Evolutionary conservation across 2,329 filamentous ascomycete species (phyloP), one percentile per base, ranked within the genome.

Genomic region (Xylariaceae sp.): DNA sequence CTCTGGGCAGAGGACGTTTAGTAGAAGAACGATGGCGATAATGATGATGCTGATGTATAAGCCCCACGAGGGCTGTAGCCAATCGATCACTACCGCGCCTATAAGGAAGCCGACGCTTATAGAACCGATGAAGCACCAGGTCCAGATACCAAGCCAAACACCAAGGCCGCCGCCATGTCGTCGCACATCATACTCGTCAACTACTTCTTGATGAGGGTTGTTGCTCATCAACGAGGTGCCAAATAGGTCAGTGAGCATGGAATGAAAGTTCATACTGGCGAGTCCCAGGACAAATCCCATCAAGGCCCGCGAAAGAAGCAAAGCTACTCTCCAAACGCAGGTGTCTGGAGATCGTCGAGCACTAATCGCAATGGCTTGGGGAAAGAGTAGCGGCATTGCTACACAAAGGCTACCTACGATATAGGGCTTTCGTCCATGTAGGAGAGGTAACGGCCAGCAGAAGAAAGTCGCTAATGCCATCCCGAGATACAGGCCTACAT

Each of bases 371-470:
- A 92, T 75, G 1, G 89, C 90, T 70, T 94, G 90, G 0, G 89
- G 89, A 54, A 92, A 90, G 31, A 92, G 81, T 0, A 93, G 77
- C 3, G 89, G 88, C 75, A 93, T 82, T 5, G 89, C 84, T 28
- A 92, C 69, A 2, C 85, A 82, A 49, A 93, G 79, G 17, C 89
- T 83, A 26, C 84, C 79, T 33, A 92, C 76, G n/a, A 88, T 86
- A 67, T 93, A 93, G 1, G 89, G 87, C 68, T 92, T 92, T 9
- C 90, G 82, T 3, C 90, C 90, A 69, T 93, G 89, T 1, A 93
- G 79, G 6, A 91, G 78, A 6, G 89, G 88, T 5, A 92, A 74
- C 3, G 90, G 88, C 90, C 90, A 93, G 63, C 83, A 84, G 56
- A 91, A 75, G 53, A 91, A 82, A 0, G 87, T 90, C 0, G 89